Evolutionary conservation across 2,329 filamentous ascomycete genomes (phyloP).

Genomic region (Botrytis sinoallii): DNA sequence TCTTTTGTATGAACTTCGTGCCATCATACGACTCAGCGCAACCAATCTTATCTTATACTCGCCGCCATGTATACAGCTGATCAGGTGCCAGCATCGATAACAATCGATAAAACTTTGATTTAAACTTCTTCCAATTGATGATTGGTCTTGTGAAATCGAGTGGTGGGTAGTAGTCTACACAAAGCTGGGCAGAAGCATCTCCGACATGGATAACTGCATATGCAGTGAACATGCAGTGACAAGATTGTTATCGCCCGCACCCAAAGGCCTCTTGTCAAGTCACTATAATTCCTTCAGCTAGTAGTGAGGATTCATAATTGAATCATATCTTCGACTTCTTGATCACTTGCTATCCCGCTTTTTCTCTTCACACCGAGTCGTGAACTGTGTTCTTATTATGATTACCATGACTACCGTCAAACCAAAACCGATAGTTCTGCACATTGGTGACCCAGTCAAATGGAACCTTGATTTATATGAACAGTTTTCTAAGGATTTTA

Average conservation of each 20-base stretch:
- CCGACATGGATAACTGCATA: conserved; percentile 5
- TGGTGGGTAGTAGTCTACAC: not conserved
- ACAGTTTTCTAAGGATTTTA: conserved; percentile 42
- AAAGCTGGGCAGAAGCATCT: not conserved
- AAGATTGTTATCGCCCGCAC: not conserved
- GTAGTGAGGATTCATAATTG: not conserved
- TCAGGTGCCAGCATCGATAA: not conserved
- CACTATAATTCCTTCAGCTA: no score
- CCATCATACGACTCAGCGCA: not conserved
- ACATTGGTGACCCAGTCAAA: conserved; percentile 38
- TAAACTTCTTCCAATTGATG: not conserved
- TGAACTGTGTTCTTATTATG: not conserved
- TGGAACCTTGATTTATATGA: conserved; percentile 35
- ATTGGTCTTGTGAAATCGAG: not conserved
- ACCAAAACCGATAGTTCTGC: conserved; percentile 34
- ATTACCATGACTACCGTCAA: not conserved
- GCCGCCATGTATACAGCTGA: not conserved
- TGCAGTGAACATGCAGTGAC: conserved; percentile 15
- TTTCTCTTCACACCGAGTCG: not conserved
- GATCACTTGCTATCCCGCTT: not conserved
- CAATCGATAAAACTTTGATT: not conserved
- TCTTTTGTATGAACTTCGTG: not conserved
- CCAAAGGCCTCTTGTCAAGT: not conserved
- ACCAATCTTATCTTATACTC: not conserved
- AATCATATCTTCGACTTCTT: not conserved